Conservation (phyloP, 106 monocot species). For the Iris macrosiphon region DNA sequence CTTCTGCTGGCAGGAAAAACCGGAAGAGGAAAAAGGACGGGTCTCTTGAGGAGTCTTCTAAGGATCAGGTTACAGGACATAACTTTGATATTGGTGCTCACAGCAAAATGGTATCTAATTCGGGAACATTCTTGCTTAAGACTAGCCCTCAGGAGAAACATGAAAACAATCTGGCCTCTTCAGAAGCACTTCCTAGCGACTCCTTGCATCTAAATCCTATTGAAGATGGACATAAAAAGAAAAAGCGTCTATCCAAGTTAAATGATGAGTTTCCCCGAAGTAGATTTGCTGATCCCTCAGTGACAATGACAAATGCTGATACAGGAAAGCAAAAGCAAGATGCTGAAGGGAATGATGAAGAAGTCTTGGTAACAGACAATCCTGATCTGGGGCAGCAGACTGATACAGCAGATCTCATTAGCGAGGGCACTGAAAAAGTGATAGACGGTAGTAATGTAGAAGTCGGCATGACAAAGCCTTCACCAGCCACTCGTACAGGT, state of each 20-base stretch:
- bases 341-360: not conserved
- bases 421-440: not conserved
- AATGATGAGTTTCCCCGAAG: conserved; percentile 3
- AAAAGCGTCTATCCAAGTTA: conserved; percentile 10
- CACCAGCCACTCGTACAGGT: not conserved
- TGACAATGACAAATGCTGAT: not conserved
- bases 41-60: conserved; percentile 4
- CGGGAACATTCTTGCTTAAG: not conserved
- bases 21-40: conserved; percentile 13
- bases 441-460: not conserved
- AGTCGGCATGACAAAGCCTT: not conserved
- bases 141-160: not conserved
- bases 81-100: not conserved
- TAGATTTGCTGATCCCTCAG: not conserved
- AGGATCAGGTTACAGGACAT: conserved; percentile 1
- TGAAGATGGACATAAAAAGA: conserved; percentile 30
- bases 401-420: not conserved
- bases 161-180: conserved; percentile 2
- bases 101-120: conserved; percentile 2
- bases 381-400: not conserved
- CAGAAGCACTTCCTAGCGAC: conserved; percentile 3
- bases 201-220: not conserved
- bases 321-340: not conserved
- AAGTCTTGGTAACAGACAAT: not conserved
- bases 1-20: conserved; percentile 19